Evolutionary conservation across 2,329 filamentous ascomycete species (phyloP), one percentile per base, ranked within the genome.

Genomic region (Botrytis paeoniae): DNA sequence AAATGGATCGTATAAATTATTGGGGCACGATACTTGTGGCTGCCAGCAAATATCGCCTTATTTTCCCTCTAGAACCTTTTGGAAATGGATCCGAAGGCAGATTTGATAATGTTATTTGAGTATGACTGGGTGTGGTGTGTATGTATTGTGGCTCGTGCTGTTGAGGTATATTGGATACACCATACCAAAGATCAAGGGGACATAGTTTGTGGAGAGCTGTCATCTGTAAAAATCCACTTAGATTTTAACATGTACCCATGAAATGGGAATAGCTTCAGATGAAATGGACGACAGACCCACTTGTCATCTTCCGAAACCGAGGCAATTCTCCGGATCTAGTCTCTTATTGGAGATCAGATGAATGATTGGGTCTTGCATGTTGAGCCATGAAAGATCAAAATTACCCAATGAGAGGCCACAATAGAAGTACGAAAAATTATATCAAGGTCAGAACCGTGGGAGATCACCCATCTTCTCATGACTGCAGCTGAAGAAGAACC

Each of bases 201-300:
- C 29, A 32, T 14, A 48, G 10, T 62, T 48, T 70, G 59, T 70
- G 68, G 68, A 70, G 57, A 71, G 43, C 22, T 66, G 32, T 66
- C 63, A 45, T 71, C 63, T 63, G n/a, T 63, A 12, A n/a, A 39
- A 48, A 25, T 43, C 59, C 59, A 43, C 25, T 66, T 66, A 20
- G 51, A 32, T 63, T 65, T 65, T 71, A 20, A 57, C 60, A 57
- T 71, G 32, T 57, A 71, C 6, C 70, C 61, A 71, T 71, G 70
- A 66, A 66, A 65, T 59, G 48, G 45, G 70, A 71, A 71, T 71
- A 71, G 70, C 61, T 59, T 71, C 70, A 71, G 70, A 66, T 57
- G 41, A 35, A 35, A 41, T 57, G n/a, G 51, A 39, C 9, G 25
- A 22, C 7, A 29, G 29, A 48, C 39, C 39, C 35, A 64, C 43